Conservation (phyloP, 768 basidiomycete genomes). For the Boletus sp. region DNA sequence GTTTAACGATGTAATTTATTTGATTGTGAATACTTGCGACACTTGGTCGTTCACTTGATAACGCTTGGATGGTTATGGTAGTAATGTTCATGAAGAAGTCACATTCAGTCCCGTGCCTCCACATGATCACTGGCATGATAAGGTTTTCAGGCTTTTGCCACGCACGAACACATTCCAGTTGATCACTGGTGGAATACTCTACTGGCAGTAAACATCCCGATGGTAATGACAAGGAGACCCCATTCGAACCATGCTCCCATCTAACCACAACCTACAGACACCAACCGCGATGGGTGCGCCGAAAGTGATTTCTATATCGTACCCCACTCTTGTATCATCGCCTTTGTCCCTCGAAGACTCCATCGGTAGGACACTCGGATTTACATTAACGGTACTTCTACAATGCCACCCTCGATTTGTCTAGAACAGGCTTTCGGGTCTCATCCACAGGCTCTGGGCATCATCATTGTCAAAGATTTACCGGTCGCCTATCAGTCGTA, state of each 20-base stretch:
- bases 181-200: background rate
- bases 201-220: background rate
- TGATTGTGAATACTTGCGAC: background rate
- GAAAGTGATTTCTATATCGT: constrained; percentile 54
- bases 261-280: constrained; percentile 11
- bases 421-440: constrained; percentile 83
- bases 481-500: constrained; percentile 60
- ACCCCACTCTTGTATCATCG: constrained; percentile 50
- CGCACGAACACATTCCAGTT: background rate
- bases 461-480: constrained; percentile 79
- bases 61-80: background rate
- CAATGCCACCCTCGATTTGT: background rate
- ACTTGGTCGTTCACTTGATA: background rate
- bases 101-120: too few species aligned
- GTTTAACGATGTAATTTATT: background rate
- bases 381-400: background rate
- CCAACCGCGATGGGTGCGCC: constrained; percentile 11
- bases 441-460: constrained; percentile 68
- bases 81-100: too few species aligned
- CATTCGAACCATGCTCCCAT: constrained; percentile 2
- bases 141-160: background rate
- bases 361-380: constrained; percentile 48
- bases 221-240: constrained; percentile 18
- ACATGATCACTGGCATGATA: too few species aligned
- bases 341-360: constrained; percentile 52